Percentiles rank a stretch among this genome's conserved stretches.
Evolutionary conservation across 495 filamentous ascomycete genomes (phyloP).

Genomic region (Talaromyces wortmannii): DNA sequence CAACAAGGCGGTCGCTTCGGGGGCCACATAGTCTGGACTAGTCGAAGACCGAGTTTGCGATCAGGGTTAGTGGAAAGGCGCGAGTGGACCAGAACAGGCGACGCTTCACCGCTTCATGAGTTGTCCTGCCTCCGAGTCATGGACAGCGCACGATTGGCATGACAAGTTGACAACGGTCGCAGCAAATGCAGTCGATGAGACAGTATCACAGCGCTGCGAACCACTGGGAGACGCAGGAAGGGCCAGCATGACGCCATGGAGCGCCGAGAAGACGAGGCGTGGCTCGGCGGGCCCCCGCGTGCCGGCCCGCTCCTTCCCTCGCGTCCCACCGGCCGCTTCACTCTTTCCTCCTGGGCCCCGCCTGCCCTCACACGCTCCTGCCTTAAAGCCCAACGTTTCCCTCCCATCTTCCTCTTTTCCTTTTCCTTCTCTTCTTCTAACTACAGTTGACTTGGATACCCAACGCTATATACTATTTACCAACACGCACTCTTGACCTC

Average conservation of each 20-base stretch:
- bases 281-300: slow-evolving; percentile 2
- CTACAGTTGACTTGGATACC: not conserved
- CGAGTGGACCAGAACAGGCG: not conserved
- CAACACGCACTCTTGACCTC: not conserved
- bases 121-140: not conserved
- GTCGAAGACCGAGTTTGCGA: not conserved
- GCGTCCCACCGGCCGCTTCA: not conserved
- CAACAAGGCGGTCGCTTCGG: not conserved
- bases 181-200: no score
- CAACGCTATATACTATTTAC: not conserved
- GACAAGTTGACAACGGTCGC: not conserved
- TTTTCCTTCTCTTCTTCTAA: not conserved
- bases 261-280: not conserved
- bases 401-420: not conserved
- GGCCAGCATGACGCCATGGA: not conserved
- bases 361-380: not conserved
- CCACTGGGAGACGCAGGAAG: not conserved
- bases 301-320: slow-evolving; percentile 5
- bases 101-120: not conserved
- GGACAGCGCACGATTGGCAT: not conserved
- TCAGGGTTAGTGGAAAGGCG: not conserved
- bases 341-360: not conserved
- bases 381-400: slow-evolving; percentile 7
- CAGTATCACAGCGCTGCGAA: not conserved
- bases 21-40: not conserved